phyloP scores from a whole-genome alignment of 1,284 basidiomycete species.

The Heterobasidion parviporum region DNA sequence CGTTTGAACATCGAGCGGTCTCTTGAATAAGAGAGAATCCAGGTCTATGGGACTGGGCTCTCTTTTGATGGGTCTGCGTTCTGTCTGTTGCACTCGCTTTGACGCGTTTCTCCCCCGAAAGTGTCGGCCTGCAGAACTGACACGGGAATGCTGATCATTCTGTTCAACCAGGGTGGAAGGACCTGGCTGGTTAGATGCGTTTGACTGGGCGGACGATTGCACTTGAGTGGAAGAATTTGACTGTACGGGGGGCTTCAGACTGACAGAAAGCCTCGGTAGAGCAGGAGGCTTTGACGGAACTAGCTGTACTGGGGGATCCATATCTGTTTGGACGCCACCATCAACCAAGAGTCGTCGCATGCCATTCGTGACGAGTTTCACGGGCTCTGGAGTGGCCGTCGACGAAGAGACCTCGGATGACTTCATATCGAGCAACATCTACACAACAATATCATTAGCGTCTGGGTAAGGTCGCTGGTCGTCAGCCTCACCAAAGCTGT shows the following conservation, averaged over 20 bases:
- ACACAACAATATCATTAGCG: not conserved
- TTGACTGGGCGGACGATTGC: not conserved
- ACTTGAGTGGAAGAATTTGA: not conserved
- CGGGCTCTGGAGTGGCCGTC: not conserved
- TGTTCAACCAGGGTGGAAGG: too few species aligned
- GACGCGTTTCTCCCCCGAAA: too few species aligned
- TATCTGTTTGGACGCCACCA: not conserved
- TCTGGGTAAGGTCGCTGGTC: not conserved
- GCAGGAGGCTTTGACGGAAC: not conserved
- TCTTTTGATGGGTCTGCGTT: not conserved
- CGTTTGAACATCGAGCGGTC: not conserved
- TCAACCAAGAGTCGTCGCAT: not conserved
- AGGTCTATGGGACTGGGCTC: not conserved
- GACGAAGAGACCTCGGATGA: not conserved
- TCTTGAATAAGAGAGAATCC: not conserved
- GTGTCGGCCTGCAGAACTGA: too few species aligned
- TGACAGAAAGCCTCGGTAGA: not conserved
- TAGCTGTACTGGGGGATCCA: not conserved
- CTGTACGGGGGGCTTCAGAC: not conserved
- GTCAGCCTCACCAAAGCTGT: conserved; percentile 25
- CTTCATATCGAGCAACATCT: conserved; percentile 2
- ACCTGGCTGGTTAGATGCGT: not conserved
- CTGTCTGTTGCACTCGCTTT: not conserved
- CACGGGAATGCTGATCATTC: too few species aligned
- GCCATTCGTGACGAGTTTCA: not conserved